These are phyloP conservation scores for Saccharomycopsis microspora DNA, from an alignment of 805 yeast species.

Conservation along the genomic window DNA sequence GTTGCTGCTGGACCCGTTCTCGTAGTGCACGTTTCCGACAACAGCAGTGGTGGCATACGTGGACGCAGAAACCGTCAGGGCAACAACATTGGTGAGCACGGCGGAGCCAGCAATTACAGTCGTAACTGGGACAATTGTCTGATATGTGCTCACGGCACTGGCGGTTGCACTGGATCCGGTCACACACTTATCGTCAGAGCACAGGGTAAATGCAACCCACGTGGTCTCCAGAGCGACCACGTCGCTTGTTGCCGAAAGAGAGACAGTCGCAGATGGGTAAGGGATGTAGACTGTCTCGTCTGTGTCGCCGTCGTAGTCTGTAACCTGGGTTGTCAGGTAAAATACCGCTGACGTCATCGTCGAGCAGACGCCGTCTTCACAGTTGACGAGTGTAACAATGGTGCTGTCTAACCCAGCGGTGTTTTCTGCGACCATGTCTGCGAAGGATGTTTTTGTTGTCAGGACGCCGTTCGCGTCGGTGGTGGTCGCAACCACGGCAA, in stretches of 20 bases:
- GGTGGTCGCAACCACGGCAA: constrained; percentile 5
- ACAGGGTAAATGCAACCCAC: constrained; percentile 12
- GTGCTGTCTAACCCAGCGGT: constrained; percentile 7
- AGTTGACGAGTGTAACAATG: constrained; percentile 12
- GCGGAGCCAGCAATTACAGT: background rate
- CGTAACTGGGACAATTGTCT: constrained; percentile 9
- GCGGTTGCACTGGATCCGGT: constrained; percentile 13
- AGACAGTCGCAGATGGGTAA: constrained; percentile 5
- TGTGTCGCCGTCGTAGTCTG: constrained; percentile 10
- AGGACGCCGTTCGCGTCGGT: constrained; percentile 6
- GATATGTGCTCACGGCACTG: constrained; percentile 9
- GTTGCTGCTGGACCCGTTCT: constrained; percentile 5
- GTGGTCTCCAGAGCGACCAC: constrained; percentile 4
- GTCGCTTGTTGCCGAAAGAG: constrained; percentile 2
- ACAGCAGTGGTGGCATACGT: constrained; percentile 8
- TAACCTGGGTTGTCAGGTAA: constrained; percentile 13
- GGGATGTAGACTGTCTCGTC: constrained; percentile 16
- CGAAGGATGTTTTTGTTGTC: background rate
- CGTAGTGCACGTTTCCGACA: constrained; percentile 5
- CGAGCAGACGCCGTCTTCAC: constrained; percentile 10
- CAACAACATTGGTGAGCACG: constrained; percentile 3
- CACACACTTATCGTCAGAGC: constrained; percentile 6
- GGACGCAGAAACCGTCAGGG: constrained; percentile 4
- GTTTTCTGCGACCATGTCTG: constrained; percentile 3
- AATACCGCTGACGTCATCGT: constrained; percentile 15